These are phyloP conservation scores for Erigeron canadensis DNA, from an alignment of 129 eudicot genomes.

Conservation along the genomic window DNA sequence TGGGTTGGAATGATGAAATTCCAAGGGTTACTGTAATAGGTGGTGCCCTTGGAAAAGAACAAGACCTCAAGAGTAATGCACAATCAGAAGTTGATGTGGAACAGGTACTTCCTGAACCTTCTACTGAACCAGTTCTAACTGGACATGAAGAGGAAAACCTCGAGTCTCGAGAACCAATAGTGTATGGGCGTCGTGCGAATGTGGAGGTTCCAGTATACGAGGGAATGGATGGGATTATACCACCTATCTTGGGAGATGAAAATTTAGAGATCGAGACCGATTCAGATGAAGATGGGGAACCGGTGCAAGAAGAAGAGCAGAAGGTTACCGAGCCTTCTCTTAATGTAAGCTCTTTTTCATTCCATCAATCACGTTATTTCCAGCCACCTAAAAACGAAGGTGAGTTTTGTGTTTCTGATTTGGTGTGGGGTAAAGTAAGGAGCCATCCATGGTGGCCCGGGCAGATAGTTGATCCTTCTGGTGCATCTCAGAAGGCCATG, in stretches of 20 bases:
- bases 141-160: conserved; percentile 20
- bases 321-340: conserved; percentile 22
- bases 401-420: conserved; percentile 57
- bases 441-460: conserved; percentile 99
- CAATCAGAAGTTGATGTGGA: conserved; percentile 17
- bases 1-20: conserved; percentile 39
- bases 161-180: conserved; percentile 35
- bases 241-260: conserved; percentile 33
- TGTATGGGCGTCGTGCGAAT: conserved; percentile 34
- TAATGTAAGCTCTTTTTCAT: conserved; percentile 24
- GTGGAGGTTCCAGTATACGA: conserved; percentile 37
- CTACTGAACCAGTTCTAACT: conserved; percentile 17
- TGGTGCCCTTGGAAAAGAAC: conserved; percentile 20
- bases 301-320: conserved; percentile 20
- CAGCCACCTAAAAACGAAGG: conserved; percentile 61
- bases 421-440: conserved; percentile 93
- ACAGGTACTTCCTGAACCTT: conserved; percentile 17
- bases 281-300: conserved; percentile 27
- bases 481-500: conserved; percentile 83
- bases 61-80: background rate
- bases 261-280: conserved; percentile 31
- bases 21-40: conserved; percentile 17
- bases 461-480: conserved; percentile 69
- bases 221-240: conserved; percentile 22
- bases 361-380: conserved; percentile 44